Evolutionary conservation across 805 yeast species (phyloP).

Genomic region (Ogataea wickerhamii): DNA sequence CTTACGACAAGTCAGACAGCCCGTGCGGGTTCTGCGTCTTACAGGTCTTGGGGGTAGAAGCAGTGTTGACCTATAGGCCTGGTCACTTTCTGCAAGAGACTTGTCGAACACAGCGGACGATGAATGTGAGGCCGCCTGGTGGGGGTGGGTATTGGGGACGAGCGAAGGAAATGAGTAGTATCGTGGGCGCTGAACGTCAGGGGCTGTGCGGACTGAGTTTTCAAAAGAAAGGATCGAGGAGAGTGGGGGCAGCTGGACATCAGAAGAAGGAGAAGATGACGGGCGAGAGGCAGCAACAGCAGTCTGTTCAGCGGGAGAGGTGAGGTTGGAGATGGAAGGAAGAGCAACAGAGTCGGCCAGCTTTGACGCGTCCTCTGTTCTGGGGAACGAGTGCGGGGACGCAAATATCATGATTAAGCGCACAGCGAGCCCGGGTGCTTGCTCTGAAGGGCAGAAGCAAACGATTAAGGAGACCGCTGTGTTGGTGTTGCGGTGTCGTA

Average conservation of each 20-base stretch:
- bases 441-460: not conserved
- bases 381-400: conserved; percentile 1
- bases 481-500: not conserved
- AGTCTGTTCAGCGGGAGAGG: too few species aligned
- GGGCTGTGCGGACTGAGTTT: not conserved
- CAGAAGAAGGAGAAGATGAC: conserved; percentile 3
- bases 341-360: conserved; percentile 15
- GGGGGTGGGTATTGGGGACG: too few species aligned
- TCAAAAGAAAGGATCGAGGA: conserved; percentile 12
- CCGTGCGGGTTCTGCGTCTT: conserved; percentile 66
- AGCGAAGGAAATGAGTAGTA: not conserved
- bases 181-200: conserved; percentile 1
- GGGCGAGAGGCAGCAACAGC: too few species aligned
- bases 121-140: too few species aligned
- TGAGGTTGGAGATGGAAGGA: conserved; percentile 20
- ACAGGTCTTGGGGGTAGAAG: too few species aligned
- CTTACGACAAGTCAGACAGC: conserved; percentile 70
- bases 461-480: not conserved
- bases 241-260: conserved; percentile 20
- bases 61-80: too few species aligned
- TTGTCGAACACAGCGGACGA: too few species aligned
- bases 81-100: too few species aligned
- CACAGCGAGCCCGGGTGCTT: not conserved
- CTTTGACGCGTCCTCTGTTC: conserved; percentile 2
- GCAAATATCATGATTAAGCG: not conserved